Base-by-base conservation (phyloP, 768 basidiomycete genomes). In the Pleurotus salmoneostramineus region DNA sequence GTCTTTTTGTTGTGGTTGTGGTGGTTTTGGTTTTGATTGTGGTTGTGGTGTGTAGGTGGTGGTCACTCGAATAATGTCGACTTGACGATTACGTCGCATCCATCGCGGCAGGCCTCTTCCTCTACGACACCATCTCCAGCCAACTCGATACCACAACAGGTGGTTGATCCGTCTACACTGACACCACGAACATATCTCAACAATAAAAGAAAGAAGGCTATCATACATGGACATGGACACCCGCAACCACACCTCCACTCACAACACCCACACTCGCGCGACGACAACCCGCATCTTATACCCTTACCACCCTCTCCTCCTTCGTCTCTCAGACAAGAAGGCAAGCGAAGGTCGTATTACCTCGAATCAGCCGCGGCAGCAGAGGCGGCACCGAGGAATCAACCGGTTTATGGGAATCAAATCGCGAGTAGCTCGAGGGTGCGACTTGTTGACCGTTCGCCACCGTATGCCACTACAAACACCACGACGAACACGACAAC, bases 91-190 rank as follows among this genome's bases (percentile, higher is more conserved):
- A 27, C 21, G 21, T 27, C 21, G 21, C 21, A 27, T 27, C 21
- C 21, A 27, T 3, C 21, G 21, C 21, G 21, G 21, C 3, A 1
- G 21, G 21, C 21, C 21, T 27, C 21, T 27, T 27, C 21, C 3
- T 27, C 21, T 3, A 27, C 52, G 50, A 21, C 51, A 36, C 58
- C 58, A 56, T 42, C 58, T 46, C 56, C 43, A 12, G 15, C 50
- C 14, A 21, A 17, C 33, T 14, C 46, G n/a, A 32, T 11, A n/a
- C 50, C 51, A 5, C 15, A 34, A 8, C 43, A 27, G 21, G 21
- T 27, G 21, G 21, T 31, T 27, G 21, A 43, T 21, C 15, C 8
- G 5, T 7, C n/a, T 11, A 14, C 37, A 12, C 51, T 46, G 2
- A 54, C 50, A 3, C 58, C 51, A 45, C 33, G 34, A 14, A 21